phyloP scores from a whole-genome alignment of 177 flowering plant species.

The Vitis hybrid region DNA sequence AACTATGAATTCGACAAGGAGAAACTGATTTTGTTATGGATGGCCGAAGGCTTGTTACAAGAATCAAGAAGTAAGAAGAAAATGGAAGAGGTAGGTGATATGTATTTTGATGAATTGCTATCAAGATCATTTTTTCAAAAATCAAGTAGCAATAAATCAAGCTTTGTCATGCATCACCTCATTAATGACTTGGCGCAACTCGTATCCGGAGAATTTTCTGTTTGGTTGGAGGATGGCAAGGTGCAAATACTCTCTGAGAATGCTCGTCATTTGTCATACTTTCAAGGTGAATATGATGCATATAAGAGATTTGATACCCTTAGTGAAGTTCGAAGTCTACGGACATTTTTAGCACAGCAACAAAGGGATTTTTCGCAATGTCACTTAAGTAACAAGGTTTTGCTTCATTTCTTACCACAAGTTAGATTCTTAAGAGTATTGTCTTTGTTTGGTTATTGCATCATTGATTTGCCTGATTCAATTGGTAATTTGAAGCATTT shows the following conservation, averaged over 20 bases:
- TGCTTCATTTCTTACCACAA: not conserved
- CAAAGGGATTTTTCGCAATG: not conserved
- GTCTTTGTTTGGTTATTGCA: not conserved
- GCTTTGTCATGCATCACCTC: too few relatives aligned
- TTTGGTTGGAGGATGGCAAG: not conserved
- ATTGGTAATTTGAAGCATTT: not conserved
- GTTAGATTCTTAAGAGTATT: not conserved
- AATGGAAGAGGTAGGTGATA: not conserved
- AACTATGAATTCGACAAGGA: not conserved
- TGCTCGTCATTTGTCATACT: not conserved
- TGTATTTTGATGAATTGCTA: not conserved
- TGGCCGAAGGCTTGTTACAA: not conserved
- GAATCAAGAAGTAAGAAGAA: not conserved
- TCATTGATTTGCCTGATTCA: not conserved
- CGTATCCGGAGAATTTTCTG: not conserved
- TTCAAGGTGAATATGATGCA: not conserved
- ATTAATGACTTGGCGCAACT: not conserved
- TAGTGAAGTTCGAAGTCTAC: not conserved
- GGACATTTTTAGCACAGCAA: not conserved
- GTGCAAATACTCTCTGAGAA: not conserved
- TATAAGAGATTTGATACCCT: not conserved
- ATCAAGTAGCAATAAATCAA: too few relatives aligned
- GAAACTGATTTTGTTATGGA: not conserved
- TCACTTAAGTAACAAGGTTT: not conserved
- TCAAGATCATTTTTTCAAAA: not conserved